Percentiles rank a stretch among this genome's conserved stretches.
These are phyloP conservation scores for Monilinia fructicola DNA, from an alignment of 2,329 filamentous ascomycete species.

Conservation along the genomic window DNA sequence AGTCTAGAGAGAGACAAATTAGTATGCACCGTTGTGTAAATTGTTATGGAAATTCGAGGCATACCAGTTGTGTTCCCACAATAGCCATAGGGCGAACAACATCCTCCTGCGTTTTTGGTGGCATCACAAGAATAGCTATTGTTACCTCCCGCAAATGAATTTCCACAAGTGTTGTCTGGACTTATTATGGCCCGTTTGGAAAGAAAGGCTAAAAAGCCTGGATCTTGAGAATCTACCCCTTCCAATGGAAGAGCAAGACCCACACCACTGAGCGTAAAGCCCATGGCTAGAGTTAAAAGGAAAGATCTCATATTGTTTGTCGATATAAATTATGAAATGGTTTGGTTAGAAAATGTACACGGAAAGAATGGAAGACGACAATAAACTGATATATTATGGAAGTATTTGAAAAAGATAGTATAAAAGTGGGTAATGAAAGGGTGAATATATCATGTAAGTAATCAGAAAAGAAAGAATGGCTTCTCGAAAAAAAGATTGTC, in stretches of 20 bases:
- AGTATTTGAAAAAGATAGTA: background rate
- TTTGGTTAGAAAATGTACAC: background rate
- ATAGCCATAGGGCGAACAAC: constrained; percentile 37
- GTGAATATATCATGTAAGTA: background rate
- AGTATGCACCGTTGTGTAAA: background rate
- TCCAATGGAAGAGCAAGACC: constrained; percentile 18
- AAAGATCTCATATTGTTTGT: constrained; percentile 18
- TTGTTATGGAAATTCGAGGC: background rate
- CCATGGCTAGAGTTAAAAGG: constrained; percentile 18
- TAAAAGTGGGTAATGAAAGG: background rate
- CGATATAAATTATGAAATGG: constrained; percentile 13
- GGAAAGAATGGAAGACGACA: background rate
- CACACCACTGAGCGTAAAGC: constrained; percentile 22
- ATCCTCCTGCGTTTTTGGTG: constrained; percentile 31
- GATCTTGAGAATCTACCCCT: constrained; percentile 21
- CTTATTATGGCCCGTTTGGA: constrained; percentile 22
- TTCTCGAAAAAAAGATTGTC: background rate
- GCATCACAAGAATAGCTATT: constrained; percentile 36
- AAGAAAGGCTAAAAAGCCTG: constrained; percentile 21
- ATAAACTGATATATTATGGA: background rate
- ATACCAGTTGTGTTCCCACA: constrained; percentile 28
- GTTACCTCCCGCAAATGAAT: constrained; percentile 17
- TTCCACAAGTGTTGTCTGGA: constrained; percentile 32
- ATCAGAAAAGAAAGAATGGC: background rate
- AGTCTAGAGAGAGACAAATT: constrained; percentile 23